phyloP scores from a whole-genome alignment of 2,329 filamentous ascomycete species.

The Aspergillus hiratsukae region DNA sequence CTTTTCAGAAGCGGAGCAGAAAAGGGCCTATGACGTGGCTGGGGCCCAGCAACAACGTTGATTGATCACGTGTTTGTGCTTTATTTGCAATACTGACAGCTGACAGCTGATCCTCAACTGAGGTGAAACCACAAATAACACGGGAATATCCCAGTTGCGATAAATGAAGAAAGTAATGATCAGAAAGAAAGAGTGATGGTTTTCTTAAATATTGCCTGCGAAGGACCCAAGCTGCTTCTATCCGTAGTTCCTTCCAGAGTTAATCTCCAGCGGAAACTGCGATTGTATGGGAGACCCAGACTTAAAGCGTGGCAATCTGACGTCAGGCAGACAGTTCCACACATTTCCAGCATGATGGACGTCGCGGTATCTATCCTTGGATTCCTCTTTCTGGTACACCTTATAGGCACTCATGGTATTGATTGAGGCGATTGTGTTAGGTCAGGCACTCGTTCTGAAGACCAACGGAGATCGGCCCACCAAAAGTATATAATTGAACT shows the following conservation, averaged over 20 bases:
- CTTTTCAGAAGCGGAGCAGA: not conserved
- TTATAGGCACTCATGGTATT: not conserved
- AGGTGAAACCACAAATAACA: not conserved
- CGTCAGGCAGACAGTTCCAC: slow-evolving; percentile 3
- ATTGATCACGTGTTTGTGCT: not conserved
- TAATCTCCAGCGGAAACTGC: not conserved
- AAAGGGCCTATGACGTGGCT: slow-evolving; percentile 3
- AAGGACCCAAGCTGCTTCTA: not conserved
- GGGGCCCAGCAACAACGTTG: not conserved
- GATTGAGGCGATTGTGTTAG: not conserved
- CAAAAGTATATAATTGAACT: not conserved
- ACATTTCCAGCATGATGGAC: slow-evolving; percentile 1
- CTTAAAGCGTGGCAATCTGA: slow-evolving; percentile 1
- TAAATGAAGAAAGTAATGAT: not conserved
- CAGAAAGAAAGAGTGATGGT: not conserved
- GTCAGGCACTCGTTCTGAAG: too few species aligned
- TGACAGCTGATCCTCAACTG: not conserved
- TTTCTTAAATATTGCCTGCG: not conserved
- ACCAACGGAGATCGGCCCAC: not conserved
- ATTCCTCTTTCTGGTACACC: not conserved
- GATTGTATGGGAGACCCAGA: not conserved
- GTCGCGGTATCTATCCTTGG: not conserved
- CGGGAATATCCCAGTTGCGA: not conserved
- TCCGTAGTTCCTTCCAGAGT: not conserved
- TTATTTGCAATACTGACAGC: not conserved